Base-by-base conservation (phyloP, 495 filamentous ascomycete genomes). In the Neurospora intermedia region DNA sequence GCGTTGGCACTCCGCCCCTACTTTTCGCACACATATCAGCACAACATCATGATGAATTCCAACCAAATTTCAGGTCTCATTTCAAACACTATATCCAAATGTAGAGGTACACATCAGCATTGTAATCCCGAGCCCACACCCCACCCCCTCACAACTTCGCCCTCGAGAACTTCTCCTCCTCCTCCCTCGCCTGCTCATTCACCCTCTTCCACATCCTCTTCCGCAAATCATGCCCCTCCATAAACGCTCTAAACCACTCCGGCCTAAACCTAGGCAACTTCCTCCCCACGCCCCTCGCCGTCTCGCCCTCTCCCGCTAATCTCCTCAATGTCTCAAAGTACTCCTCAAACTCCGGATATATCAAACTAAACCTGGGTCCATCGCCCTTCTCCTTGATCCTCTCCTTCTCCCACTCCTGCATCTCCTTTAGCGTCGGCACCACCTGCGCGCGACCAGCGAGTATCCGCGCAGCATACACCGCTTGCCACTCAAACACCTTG, bases 341-440 rank as follows among this genome's bases (percentile, higher is more conserved):
- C 3, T 82, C 80, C 75, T 86, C 82, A 73, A 89, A 89, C 45
- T 89, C 85, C 0, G 87, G 87, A 43, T 84, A 82, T 23, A 90
- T 74, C 23, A 84, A 77, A 2, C 83, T 80, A 66, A 89, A 90
- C 15, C 78, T 83, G 0, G 83, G 78, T 0, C 85, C 85, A 66
- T 89, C 87, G 0, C 86, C 87, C 42, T 82, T 84, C n/a, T 48
- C 42, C 3, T 81, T 81, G 35, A 89, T 84, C 4, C 88, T 80
- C 2, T 84, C 82, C 0, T 75, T 69, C 74, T 90, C 88, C 88
- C 88, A 90, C 69, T 80, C 80, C 71, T 80, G 74, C 76, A 86
- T 86, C 73, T 84, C 84, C 2, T 75, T 70, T 0, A 80, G 20
- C 0, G 81, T 69, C 0, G 88, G 88, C 13, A 90, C 76, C 13